Evolutionary conservation across 2,329 filamentous ascomycete species (phyloP).

Genomic region (Herpotrichia juniperi): DNA sequence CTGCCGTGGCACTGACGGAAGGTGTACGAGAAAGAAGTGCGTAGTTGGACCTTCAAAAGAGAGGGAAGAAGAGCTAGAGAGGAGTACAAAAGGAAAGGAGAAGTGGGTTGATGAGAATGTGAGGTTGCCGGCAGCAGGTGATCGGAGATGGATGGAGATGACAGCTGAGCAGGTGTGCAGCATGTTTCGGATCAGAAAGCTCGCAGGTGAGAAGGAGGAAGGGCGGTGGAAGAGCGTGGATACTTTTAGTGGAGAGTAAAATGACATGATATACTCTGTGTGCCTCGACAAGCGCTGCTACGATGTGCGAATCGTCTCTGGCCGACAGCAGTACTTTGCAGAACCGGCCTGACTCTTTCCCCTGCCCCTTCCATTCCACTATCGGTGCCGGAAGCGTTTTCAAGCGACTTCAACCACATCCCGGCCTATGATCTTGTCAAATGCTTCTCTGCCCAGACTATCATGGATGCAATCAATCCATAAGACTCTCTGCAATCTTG

Average conservation of each 20-base stretch:
- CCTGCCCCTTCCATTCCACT: not conserved
- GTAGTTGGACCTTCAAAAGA: not conserved
- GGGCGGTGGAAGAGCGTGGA: slow-evolving; percentile 3
- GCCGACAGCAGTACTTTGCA: too few species aligned
- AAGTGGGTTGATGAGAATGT: slow-evolving; percentile 1
- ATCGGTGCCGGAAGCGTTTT: too few species aligned
- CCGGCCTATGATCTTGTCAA: not conserved
- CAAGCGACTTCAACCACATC: too few species aligned
- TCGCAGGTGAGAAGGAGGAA: not conserved
- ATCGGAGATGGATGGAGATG: not conserved
- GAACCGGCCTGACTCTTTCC: not conserved
- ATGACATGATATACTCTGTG: not conserved
- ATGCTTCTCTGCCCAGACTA: not conserved
- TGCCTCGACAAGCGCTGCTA: too few species aligned
- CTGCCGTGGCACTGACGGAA: not conserved
- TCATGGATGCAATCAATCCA: slow-evolving; percentile 21
- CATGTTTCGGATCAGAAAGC: not conserved
- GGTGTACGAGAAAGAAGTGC: not conserved
- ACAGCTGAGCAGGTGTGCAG: not conserved
- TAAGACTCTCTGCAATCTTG: slow-evolving; percentile 10
- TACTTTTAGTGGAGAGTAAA: slow-evolving; percentile 3
- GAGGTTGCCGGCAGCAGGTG: not conserved
- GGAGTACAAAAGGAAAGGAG: not conserved
- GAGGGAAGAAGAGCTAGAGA: not conserved
- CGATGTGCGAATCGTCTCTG: too few species aligned